Base-by-base conservation (phyloP, 495 filamentous ascomycete genomes). In the Penicillium pulvis region DNA sequence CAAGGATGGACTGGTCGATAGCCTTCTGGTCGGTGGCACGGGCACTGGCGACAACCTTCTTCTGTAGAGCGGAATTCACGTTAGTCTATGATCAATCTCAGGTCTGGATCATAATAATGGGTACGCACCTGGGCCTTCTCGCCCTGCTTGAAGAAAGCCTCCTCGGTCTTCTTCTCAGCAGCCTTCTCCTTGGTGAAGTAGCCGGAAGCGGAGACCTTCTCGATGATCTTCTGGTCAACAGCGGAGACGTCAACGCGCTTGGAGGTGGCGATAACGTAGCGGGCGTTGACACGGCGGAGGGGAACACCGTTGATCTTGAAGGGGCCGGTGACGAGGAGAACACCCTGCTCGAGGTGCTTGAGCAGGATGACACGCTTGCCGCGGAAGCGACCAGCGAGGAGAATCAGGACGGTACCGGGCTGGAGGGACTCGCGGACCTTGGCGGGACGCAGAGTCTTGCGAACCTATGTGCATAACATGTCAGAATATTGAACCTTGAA, bases 281-380 rank as follows among this genome's bases (percentile, higher is more conserved):
- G 88, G 68, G 93, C 81, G 83, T 99, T 99, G 71, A 99, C 94
- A 79, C 95, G 86, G 76, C 95, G 88, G 70, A 99, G 89, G 61
- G 95, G 95, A 60, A 99, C 95, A 79, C 95, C 95, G 82, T 99
- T 99, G 83, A 98, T 88, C 88, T 96, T 98, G 89, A 97, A 99
- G 72, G 95, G 95, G 66, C 95, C 95, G 71, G 95, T 99, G 65
- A 99, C 90, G 71, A 99, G 91, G 73, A 99, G 92, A 62, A 97
- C 90, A 79, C 95, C 95, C 82, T 97, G 90, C 70, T 88, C 80
- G 73, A 99, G 92, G 81, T 87, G 83, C 85, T 97, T 98, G 76
- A 99, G 90, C 77, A 97, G 92, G 73, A 99, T 83, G 71, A 99
- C 95, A 75, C 95, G 95, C 90, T 97, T 98, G 83, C 95, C 95